phyloP scores from a whole-genome alignment of 2,329 filamentous ascomycete species.

The Aurifilum marmelostoma region DNA sequence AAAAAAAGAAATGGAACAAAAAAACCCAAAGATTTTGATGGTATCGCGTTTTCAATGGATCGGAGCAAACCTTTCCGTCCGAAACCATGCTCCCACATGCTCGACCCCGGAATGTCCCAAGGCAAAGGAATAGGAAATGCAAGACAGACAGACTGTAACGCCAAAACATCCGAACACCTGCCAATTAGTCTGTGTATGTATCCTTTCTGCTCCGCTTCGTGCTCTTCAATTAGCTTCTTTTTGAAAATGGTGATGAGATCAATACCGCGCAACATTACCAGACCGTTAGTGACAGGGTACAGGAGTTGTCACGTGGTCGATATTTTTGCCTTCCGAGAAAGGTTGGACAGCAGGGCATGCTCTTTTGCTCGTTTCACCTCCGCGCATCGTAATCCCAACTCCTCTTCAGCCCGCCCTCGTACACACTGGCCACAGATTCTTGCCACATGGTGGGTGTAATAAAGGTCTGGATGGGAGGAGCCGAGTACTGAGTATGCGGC shows the following conservation, averaged over 20 bases:
- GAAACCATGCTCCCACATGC: constrained; percentile 11
- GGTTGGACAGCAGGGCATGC: neutral
- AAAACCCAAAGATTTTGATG: constrained; percentile 13
- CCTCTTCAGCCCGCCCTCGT: constrained; percentile 66
- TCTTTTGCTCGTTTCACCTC: constrained; percentile 31
- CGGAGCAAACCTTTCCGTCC: constrained; percentile 12
- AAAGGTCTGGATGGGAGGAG: constrained; percentile 59
- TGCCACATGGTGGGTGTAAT: constrained; percentile 76
- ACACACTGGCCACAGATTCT: constrained; percentile 70
- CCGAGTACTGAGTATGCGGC: constrained; percentile 53
- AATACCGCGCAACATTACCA: neutral
- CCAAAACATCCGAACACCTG: constrained; percentile 19
- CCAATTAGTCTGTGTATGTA: constrained; percentile 13
- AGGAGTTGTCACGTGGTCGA: neutral
- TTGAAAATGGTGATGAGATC: neutral
- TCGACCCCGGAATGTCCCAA: constrained; percentile 15
- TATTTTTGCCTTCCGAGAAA: no score
- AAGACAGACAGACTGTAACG: neutral
- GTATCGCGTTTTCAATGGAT: constrained; percentile 18
- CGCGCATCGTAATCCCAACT: constrained; percentile 60
- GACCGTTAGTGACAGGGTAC: neutral
- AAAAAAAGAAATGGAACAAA: neutral
- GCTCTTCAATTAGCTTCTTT: neutral
- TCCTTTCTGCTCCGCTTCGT: constrained; percentile 2
- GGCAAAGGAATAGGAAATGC: neutral